These are phyloP conservation scores for Aspergillus indologenus DNA, from an alignment of 495 filamentous ascomycete genomes.

Conservation along the genomic window DNA sequence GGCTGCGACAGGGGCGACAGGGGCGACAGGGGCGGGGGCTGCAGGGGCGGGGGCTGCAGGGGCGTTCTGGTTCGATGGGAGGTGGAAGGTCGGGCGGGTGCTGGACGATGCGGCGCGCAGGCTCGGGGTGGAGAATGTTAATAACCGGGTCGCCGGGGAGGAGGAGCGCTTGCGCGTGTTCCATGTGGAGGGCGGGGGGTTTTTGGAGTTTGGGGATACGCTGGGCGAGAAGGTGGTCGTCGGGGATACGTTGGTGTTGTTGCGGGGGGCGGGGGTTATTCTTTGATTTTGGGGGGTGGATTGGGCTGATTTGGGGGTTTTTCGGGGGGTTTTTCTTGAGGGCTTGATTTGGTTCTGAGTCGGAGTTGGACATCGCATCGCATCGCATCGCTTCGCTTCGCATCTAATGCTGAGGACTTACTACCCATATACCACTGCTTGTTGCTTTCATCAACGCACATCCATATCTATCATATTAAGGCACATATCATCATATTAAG, in stretches of 20 bases:
- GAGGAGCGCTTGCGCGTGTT: conserved; percentile 79
- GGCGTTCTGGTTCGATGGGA: conserved; percentile 77
- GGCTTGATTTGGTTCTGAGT: too few relatives aligned
- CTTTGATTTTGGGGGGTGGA: not conserved
- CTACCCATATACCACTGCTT: too few relatives aligned
- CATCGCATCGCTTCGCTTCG: too few relatives aligned
- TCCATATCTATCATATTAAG: too few relatives aligned
- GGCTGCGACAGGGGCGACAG: too few relatives aligned
- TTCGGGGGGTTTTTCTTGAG: too few relatives aligned
- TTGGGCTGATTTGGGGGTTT: too few relatives aligned
- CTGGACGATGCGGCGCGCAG: conserved; percentile 83
- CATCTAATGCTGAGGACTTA: too few relatives aligned
- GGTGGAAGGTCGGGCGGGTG: conserved; percentile 86
- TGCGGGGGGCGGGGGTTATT: conserved; percentile 74
- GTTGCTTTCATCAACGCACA: too few relatives aligned
- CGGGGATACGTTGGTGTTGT: conserved; percentile 85
- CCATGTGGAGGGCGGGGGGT: conserved; percentile 82
- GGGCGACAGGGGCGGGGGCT: conserved; percentile 71
- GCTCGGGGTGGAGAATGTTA: conserved; percentile 80
- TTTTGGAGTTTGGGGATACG: conserved; percentile 85
- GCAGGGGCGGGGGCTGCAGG: conserved; percentile 75
- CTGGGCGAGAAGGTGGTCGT: conserved; percentile 59
- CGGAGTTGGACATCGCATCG: too few relatives aligned
- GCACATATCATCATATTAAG: too few relatives aligned
- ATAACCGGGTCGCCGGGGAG: conserved; percentile 77